Percentiles rank a stretch among this genome's conserved stretches.
Conservation (phyloP, 805 yeast genomes). For the Cephaloascus albidus region DNA sequence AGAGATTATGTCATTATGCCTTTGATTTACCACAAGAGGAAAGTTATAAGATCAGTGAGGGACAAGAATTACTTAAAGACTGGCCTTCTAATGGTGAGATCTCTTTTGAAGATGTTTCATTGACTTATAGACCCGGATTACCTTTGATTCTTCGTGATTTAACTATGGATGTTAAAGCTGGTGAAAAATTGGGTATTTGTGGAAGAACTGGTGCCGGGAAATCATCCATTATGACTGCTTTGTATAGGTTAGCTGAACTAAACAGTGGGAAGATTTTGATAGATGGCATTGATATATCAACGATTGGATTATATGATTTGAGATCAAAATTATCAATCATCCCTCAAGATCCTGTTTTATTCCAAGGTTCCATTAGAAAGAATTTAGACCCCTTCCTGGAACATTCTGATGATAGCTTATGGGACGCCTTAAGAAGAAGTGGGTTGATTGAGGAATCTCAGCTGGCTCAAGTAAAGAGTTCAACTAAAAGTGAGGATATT, state of each 20-base stretch:
- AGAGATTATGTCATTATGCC: slow-evolving; percentile 24
- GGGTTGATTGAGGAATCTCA: slow-evolving; percentile 5
- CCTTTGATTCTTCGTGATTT: slow-evolving; percentile 11
- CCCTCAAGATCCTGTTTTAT: slow-evolving; percentile 13
- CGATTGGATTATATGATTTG: slow-evolving; percentile 9
- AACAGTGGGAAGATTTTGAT: slow-evolving; percentile 9
- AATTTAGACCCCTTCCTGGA: slow-evolving; percentile 12
- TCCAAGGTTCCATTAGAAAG: slow-evolving; percentile 10
- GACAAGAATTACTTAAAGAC: slow-evolving; percentile 5
- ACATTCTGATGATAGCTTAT: slow-evolving; percentile 7
- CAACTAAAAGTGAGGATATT: neutral
- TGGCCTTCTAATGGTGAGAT: slow-evolving; percentile 12
- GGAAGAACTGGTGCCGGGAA: slow-evolving; percentile 14
- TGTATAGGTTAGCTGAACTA: slow-evolving; percentile 10
- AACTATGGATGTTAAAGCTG: slow-evolving; percentile 9
- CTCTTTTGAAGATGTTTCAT: slow-evolving; percentile 9
- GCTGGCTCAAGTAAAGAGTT: slow-evolving; percentile 1
- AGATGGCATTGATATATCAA: slow-evolving; percentile 9
- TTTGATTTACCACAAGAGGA: slow-evolving; percentile 18
- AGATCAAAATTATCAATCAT: slow-evolving; percentile 10
- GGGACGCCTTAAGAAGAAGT: slow-evolving; percentile 10
- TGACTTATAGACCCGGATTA: slow-evolving; percentile 9
- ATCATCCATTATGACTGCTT: slow-evolving; percentile 11
- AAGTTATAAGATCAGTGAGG: slow-evolving; percentile 17
- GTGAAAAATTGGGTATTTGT: slow-evolving; percentile 12